A percentile compares a stretch with the other conserved stretches of the same genome.
These are phyloP conservation scores for Emergomyces orientalis DNA, from an alignment of 2,329 filamentous ascomycete genomes.

Conservation along the genomic window DNA sequence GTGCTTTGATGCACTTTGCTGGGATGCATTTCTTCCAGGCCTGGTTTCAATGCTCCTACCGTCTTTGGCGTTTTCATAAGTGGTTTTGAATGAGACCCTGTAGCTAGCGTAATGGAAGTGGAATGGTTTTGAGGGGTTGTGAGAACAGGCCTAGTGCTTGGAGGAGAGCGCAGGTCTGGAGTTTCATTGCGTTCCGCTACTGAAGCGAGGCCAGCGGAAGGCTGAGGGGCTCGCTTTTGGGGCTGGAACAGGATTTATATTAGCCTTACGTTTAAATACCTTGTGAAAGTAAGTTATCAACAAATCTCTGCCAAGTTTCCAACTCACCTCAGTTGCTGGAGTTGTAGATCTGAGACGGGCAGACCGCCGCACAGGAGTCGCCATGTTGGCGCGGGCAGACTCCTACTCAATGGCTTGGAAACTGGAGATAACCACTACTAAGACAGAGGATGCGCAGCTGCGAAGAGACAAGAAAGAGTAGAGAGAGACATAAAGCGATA, in stretches of 20 bases:
- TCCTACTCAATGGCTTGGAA: neutral
- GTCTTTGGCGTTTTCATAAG: constrained; percentile 52
- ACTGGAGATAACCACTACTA: neutral
- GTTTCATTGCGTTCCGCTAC: constrained; percentile 41
- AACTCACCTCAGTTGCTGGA: constrained; percentile 8
- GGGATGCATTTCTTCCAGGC: constrained; percentile 81
- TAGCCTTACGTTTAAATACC: neutral
- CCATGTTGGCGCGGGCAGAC: constrained; percentile 2
- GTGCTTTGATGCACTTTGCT: constrained; percentile 68
- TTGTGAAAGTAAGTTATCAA: neutral
- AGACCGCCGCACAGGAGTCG: constrained; percentile 7
- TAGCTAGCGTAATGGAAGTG: constrained; percentile 23
- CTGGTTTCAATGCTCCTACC: constrained; percentile 57
- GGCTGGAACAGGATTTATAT: neutral
- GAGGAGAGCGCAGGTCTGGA: constrained; percentile 25
- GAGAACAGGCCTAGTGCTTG: constrained; percentile 15
- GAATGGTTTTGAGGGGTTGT: constrained; percentile 23
- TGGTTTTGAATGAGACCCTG: constrained; percentile 23
- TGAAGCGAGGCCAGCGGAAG: constrained; percentile 31
- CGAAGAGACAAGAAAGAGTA: neutral
- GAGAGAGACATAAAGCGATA: neutral
- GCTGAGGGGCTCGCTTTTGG: constrained; percentile 17
- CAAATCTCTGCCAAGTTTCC: neutral
- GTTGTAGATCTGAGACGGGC: constrained; percentile 6
- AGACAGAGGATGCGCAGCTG: neutral